A percentile compares a stretch with the other conserved stretches of the same genome.
These are phyloP conservation scores for Tetraselmis chui DNA, from an alignment of 139 green algal species.

Conservation along the genomic window DNA sequence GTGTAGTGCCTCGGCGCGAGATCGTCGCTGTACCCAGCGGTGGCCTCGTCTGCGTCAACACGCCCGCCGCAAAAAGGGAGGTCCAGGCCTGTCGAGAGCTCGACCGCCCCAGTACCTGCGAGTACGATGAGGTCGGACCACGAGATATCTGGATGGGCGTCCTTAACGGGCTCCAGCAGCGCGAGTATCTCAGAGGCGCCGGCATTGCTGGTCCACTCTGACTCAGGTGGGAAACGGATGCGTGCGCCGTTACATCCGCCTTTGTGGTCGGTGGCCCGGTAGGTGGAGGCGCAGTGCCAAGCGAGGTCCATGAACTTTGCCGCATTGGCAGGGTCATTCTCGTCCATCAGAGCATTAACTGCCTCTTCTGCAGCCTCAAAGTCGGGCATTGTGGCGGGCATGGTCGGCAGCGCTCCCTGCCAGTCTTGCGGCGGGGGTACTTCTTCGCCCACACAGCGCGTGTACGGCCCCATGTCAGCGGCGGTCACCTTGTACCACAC, in stretches of 20 bases:
- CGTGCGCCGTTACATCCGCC: conserved; percentile 40
- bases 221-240: conserved; percentile 33
- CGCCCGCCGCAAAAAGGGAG: conserved; percentile 30
- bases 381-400: background rate
- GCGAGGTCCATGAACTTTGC: background rate
- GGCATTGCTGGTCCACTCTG: conserved; percentile 24
- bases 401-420: conserved; percentile 27
- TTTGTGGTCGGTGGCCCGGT: conserved; percentile 22
- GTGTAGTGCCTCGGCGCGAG: conserved; percentile 12
- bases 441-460: conserved; percentile 13
- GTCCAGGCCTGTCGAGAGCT: background rate
- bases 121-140: conserved; percentile 40
- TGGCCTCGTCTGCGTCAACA: conserved; percentile 11
- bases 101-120: conserved; percentile 20
- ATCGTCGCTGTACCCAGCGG: background rate
- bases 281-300: background rate
- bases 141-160: background rate
- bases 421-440: conserved; percentile 27
- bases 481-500: conserved; percentile 26
- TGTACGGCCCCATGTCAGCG: conserved; percentile 15
- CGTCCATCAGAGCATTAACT: conserved; percentile 2
- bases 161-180: conserved; percentile 13
- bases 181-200: background rate
- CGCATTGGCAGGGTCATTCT: background rate
- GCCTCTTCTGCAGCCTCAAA: conserved; percentile 1